These are phyloP conservation scores for Globisporangium nagaii DNA, from an alignment of 352 stramenopile genomes.

Conservation along the genomic window DNA sequence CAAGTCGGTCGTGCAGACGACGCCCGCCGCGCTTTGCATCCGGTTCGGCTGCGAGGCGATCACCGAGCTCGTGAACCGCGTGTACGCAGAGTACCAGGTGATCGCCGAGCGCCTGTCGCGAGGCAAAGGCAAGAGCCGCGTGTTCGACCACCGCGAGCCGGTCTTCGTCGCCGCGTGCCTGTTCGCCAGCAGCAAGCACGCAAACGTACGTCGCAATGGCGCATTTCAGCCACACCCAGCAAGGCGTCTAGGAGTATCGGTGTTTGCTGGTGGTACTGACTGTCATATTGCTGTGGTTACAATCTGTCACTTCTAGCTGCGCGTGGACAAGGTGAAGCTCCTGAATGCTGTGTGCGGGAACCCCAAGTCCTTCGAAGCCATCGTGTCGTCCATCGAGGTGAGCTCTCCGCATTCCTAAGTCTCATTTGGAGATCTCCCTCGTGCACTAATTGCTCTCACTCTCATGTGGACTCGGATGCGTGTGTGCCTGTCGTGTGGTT, in stretches of 20 bases:
- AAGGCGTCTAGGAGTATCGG: no score
- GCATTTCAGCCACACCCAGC: no score
- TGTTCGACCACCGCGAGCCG: conserved; percentile 36
- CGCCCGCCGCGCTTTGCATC: conserved; percentile 56
- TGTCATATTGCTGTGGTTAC: not conserved
- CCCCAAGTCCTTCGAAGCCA: conserved; percentile 50
- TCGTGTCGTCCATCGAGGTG: conserved; percentile 67
- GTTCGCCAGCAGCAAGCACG: conserved; percentile 57
- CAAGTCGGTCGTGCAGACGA: conserved; percentile 36
- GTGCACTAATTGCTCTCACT: no score
- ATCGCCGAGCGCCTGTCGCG: conserved; percentile 21
- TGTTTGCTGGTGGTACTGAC: not conserved
- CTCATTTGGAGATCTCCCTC: no score
- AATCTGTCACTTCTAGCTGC: conserved; percentile 25
- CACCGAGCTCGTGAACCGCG: conserved; percentile 49
- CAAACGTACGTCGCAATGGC: conserved; percentile 40
- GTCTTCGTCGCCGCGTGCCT: conserved; percentile 65
- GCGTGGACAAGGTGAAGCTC: conserved; percentile 53
- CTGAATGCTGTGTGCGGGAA: conserved; percentile 56
- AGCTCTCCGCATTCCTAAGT: not conserved
- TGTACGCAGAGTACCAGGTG: conserved; percentile 55
- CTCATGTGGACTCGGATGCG: no score
- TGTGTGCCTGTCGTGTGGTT: no score
- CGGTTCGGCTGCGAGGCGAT: conserved; percentile 66
- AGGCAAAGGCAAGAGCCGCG: conserved; percentile 14